Evolutionary conservation across 257 asterid species (phyloP), one percentile per base, ranked within the genome.

Genomic region (Penstemon eatonii): DNA sequence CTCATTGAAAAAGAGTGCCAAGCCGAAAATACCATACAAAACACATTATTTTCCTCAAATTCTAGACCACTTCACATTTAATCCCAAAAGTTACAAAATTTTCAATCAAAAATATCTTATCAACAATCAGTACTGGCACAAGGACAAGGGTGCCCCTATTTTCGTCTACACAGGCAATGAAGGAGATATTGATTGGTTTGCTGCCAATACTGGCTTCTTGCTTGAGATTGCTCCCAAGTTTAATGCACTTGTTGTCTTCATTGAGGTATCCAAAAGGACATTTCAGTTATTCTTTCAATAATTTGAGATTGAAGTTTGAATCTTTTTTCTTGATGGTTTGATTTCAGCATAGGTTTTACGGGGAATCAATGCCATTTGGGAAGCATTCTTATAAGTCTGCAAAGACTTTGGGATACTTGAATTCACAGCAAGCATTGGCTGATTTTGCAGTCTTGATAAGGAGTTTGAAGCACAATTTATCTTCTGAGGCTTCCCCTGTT

Each of bases 131-230:
- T 74, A 71, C 64, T 89, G 96, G 96, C 53, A 73, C 5, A 82
- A 76, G 53, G 92, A 73, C 5, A 82, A 76, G 53, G 92, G 92
- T 65, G 85, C 62, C 46, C 90, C 95, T 12, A 81, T 89, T 0
- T 87, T 89, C 80, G 95, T 89, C 4, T 89, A 85, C 79, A 83
- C 96, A 6, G 95, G 95, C 7, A 89, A 89, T 70, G 96, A 89
- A 87, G 95, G 94, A 39, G 89, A 86, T 13, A 86, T 89, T 75
- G 94, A 85, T 45, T 89, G 91, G 96, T 89, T 86, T 75, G 94
- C 96, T 67, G 79, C 82, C 33, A 89, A 89, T 43, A 77, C 96
- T 63, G 91, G 95, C n/a, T 89, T 87, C 82, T 11, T 86, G 89
- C 83, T 82, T 76, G 90, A 89, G 61, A 85, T 86, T 74, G 95